Base-by-base conservation (phyloP, 257 asterid genomes). In the Solanum tacnaense region DNA sequence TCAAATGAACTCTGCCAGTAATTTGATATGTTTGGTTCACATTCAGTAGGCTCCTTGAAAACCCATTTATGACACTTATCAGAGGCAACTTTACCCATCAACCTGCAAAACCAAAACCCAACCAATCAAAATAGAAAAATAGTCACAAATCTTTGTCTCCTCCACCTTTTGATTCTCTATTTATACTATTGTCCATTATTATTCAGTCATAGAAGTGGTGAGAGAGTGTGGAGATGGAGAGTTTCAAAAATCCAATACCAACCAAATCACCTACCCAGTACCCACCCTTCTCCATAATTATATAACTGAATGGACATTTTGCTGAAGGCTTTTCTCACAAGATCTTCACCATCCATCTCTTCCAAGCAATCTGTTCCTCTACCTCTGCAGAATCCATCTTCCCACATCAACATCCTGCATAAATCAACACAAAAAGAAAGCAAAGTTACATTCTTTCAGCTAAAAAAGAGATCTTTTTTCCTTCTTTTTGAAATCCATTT, bases 281-380 rank as follows among this genome's bases (percentile, higher is more conserved):
- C 99, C 99, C 99, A 97, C 99, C 99, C 99, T 97, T 97, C 99
- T 96, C 99, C 99, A 94, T 97, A 97, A 94, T 97, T 97, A 94
- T 97, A 97, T 90, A 97, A 91, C 88, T 97, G 99, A 92, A 96
- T 97, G 86, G 99, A 97, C 99, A 97, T 97, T 89, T 97, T 97
- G 95, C 99, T 97, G 99, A 97, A 97, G 93, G 99, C 94, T 89
- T 96, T 97, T 91, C 95, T 92, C 94, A 97, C 96, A 88, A 92
- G 94, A 89, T 96, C 99, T 86, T 97, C 99, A 10, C 96, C 98
- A 73, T 97, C 96, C 92, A 97, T 93, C 83, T 95, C 99, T 62
- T 95, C 96, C 91, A 93, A 90, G 90, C 96, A 89, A 86, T 94
- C 98, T 88, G 96, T 90, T 83, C 91, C 92, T 90, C 98, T 95